Base-by-base conservation (phyloP, 1,284 basidiomycete genomes). In the Naganishia cerealis region DNA sequence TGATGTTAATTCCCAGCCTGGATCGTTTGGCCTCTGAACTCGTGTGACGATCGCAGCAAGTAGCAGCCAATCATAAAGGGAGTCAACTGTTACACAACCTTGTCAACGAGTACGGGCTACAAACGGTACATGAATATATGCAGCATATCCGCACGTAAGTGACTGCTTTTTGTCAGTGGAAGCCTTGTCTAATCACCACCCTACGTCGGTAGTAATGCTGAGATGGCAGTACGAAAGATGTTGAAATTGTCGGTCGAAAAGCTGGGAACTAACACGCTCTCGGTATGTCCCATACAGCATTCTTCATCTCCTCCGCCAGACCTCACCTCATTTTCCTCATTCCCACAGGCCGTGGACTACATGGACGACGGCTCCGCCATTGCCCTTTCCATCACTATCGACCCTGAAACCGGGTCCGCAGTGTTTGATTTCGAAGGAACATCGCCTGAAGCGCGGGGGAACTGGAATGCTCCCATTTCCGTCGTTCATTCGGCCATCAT, bases 61-160 rank as follows among this genome's bases (percentile, higher is more conserved):
- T 98, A 69, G 92, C 94, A 0, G 94, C 95, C 18, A 97, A 96
- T 78, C 87, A 95, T 80, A 97, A 96, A 82, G 94, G 93, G 16
- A 87, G 90, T 33, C 88, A 90, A 72, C 84, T 94, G 9, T 86
- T 94, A 39, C 72, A 79, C 68, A 63, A 76, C 86, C 89, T 97
- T 72, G 89, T 95, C 48, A 85, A 87, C 8, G 93, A 98, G 73
- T 96, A 95, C 76, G 87, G 89, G 2, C 84, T 97, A 43, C 82
- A 87, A 65, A 92, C 88, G 0, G 94, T 97, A 1, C 93, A 97
- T 76, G 86, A 89, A 74, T 95, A 96, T 82, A 95, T 95, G 93
- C 85, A 52, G 40, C 70, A 71, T 58, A 68, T 68, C 39, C 72
- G 72, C 38, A 57, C 69, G 71, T 71, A 33, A 67, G 72, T 67